A percentile compares a stretch with the other conserved stretches of the same genome.
These are phyloP conservation scores for Quercus variabilis DNA, from an alignment of 306 rosid species.

Conservation along the genomic window DNA sequence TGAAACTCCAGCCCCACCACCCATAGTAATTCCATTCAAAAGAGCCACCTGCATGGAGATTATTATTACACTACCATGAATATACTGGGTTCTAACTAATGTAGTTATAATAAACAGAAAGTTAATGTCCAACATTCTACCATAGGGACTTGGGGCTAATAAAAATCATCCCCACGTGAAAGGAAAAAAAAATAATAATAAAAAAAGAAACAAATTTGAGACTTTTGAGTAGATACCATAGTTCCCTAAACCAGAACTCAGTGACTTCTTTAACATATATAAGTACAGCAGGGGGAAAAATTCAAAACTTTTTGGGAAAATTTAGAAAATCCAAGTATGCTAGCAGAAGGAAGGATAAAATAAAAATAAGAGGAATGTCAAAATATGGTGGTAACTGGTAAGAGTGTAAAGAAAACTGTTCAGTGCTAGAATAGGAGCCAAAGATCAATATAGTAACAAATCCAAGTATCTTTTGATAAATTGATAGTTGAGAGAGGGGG, in stretches of 20 bases:
- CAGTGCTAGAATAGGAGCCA: neutral
- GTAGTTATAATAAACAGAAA: neutral
- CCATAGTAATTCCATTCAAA: conserved; percentile 91
- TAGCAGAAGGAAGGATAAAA: no score
- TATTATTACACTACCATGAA: conserved; percentile 4
- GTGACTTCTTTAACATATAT: neutral
- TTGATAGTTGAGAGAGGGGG: no score
- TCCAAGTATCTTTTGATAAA: no score
- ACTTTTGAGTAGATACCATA: neutral
- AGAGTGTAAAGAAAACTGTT: neutral
- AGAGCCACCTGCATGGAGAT: conserved; percentile 67
- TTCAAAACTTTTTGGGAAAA: no score
- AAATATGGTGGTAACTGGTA: neutral
- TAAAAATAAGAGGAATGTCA: no score
- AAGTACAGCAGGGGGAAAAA: no score
- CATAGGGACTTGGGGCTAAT: neutral
- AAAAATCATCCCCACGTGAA: neutral
- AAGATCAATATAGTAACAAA: neutral
- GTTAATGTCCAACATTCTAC: neutral
- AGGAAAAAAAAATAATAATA: neutral
- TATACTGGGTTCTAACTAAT: neutral
- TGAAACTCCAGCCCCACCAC: conserved; percentile 96
- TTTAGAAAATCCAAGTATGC: no score
- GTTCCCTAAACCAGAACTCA: neutral
- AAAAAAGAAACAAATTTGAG: neutral